These are phyloP conservation scores for Dicorynia guianensis DNA, from an alignment of 306 rosid genomes.

Conservation along the genomic window DNA sequence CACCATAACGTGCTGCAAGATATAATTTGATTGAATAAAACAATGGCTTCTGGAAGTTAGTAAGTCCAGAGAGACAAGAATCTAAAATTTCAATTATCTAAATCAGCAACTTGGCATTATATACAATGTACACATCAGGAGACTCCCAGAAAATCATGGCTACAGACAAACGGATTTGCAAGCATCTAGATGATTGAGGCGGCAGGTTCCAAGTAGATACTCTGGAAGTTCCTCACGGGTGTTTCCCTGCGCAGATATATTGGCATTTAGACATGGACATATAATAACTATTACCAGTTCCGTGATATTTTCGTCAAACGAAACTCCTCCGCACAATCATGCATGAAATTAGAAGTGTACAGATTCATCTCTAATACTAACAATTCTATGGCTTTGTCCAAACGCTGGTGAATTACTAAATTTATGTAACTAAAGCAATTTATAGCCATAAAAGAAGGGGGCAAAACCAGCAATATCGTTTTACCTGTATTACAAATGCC, in stretches of 20 bases:
- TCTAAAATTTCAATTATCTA: slow-evolving; percentile 38
- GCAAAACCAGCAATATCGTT: background rate
- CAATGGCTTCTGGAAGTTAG: slow-evolving; percentile 43
- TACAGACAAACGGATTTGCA: slow-evolving; percentile 66
- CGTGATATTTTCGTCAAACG: slow-evolving; percentile 3
- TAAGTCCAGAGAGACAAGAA: slow-evolving; percentile 39
- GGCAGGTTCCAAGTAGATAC: slow-evolving; percentile 87
- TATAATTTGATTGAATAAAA: slow-evolving; percentile 53
- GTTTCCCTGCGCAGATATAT: slow-evolving; percentile 67
- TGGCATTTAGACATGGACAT: slow-evolving; percentile 16
- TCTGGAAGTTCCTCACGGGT: slow-evolving; percentile 93
- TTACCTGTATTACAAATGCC: slow-evolving; percentile 96
- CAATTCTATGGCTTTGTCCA: background rate
- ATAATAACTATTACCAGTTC: slow-evolving; percentile 10
- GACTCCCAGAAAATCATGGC: slow-evolving; percentile 46
- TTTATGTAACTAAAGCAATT: slow-evolving; percentile 9
- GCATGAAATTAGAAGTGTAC: background rate
- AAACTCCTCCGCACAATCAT: slow-evolving; percentile 8
- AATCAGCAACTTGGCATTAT: slow-evolving; percentile 38
- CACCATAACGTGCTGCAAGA: slow-evolving; percentile 40
- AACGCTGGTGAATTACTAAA: slow-evolving; percentile 10
- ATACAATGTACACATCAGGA: slow-evolving; percentile 18
- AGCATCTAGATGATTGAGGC: slow-evolving; percentile 86
- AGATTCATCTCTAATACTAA: background rate
- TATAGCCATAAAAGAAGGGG: slow-evolving; percentile 28